Conservation (phyloP, 495 filamentous ascomycete species). For the Daldinia childiae region DNA sequence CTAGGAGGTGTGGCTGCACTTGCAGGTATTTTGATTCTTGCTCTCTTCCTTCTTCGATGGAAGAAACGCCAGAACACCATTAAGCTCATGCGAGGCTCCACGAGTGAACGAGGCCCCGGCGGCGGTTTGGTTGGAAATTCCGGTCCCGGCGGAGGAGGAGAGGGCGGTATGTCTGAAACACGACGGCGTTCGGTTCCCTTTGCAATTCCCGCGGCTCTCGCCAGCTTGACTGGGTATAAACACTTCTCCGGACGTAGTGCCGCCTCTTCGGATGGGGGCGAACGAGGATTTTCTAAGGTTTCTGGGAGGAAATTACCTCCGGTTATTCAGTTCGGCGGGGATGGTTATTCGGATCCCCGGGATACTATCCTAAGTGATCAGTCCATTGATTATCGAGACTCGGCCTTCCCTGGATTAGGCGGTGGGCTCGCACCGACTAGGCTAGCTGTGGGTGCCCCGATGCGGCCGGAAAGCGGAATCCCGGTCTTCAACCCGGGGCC, state of each 20-base stretch:
- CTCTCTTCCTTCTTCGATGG: conserved; percentile 66
- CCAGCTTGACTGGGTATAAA: conserved; percentile 56
- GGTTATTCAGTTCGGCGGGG: conserved; percentile 72
- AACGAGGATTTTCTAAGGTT: conserved; percentile 64
- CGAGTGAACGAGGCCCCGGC: conserved; percentile 39
- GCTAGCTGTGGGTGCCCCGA: conserved; percentile 55
- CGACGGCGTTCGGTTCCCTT: conserved; percentile 59
- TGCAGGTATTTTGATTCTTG: conserved; percentile 63
- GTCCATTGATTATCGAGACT: conserved; percentile 62
- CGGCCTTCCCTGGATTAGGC: conserved; percentile 53
- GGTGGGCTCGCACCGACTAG: conserved; percentile 45
- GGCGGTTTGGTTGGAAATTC: conserved; percentile 41
- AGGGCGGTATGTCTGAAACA: conserved; percentile 55
- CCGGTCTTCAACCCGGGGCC: conserved; percentile 57
- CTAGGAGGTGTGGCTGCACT: conserved; percentile 72
- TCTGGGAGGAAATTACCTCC: conserved; percentile 78
- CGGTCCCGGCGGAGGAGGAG: conserved; percentile 42
- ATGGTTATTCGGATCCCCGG: conserved; percentile 72
- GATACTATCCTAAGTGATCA: conserved; percentile 56
- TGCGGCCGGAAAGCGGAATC: conserved; percentile 59
- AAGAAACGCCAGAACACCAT: conserved; percentile 55
- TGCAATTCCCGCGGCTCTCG: conserved; percentile 65
- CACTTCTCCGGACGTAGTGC: conserved; percentile 56
- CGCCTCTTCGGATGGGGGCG: conserved; percentile 56
- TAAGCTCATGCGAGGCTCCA: conserved; percentile 48